Conservation (phyloP, 2,329 filamentous ascomycete species). For the Hypoxylon sp. region DNA sequence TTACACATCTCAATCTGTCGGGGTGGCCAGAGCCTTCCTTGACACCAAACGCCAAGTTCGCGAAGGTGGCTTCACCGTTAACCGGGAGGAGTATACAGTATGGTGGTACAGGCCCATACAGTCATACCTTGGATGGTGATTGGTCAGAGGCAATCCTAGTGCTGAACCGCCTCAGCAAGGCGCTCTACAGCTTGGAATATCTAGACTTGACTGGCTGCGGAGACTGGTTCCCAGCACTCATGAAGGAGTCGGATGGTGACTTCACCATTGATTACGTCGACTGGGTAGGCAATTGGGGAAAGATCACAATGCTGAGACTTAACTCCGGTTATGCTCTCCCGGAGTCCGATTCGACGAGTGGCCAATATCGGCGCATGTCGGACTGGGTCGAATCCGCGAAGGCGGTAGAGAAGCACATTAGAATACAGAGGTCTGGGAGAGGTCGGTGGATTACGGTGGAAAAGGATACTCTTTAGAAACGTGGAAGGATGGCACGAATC, state of each 20-base stretch:
- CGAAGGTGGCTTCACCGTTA: constrained; percentile 60
- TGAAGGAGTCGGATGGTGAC: constrained; percentile 57
- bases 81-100: constrained; percentile 61
- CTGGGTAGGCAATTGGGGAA: constrained; percentile 67
- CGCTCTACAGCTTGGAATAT: constrained; percentile 69
- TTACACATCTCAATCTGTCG: constrained; percentile 72
- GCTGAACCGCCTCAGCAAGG: constrained; percentile 65
- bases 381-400: constrained; percentile 55
- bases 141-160: constrained; percentile 70
- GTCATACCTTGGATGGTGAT: constrained; percentile 68
- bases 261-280: constrained; percentile 57
- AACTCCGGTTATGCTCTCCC: constrained; percentile 57
- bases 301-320: constrained; percentile 60
- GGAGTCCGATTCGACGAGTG: constrained; percentile 50
- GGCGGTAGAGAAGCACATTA: constrained; percentile 62
- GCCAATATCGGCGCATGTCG: constrained; percentile 51
- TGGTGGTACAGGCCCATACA: constrained; percentile 67
- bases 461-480: constrained; percentile 51
- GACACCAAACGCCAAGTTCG: constrained; percentile 64
- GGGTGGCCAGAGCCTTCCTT: constrained; percentile 71
- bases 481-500: constrained; percentile 20
- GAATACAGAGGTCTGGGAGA: constrained; percentile 59
- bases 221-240: constrained; percentile 65
- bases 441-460: constrained; percentile 64
- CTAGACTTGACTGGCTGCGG: constrained; percentile 71